Percentiles rank a stretch among this genome's conserved stretches.
Conservation (phyloP, 2,329 filamentous ascomycete genomes). For the Aspergillus oerlinghausenensis region DNA sequence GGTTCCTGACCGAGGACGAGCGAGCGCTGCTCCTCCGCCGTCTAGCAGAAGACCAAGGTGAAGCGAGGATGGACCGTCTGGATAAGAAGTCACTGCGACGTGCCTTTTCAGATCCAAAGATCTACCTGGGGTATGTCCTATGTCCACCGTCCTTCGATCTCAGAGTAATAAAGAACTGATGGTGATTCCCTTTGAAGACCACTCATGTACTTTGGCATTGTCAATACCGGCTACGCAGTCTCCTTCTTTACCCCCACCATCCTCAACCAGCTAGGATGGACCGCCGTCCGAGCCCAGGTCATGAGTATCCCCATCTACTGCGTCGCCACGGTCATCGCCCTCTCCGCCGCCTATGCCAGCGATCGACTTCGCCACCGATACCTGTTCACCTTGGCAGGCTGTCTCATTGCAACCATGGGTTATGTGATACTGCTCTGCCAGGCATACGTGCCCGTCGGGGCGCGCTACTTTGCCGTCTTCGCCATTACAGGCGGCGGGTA, state of each 20-base stretch:
- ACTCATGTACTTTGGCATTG: conserved; percentile 61
- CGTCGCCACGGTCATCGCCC: conserved; percentile 57
- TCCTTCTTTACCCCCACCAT: conserved; percentile 43
- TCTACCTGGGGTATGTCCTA: conserved; percentile 37
- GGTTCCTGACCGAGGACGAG: conserved; percentile 46
- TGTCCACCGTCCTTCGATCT: conserved; percentile 9
- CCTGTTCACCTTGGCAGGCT: conserved; percentile 50
- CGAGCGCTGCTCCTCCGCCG: conserved; percentile 40
- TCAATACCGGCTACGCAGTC: conserved; percentile 45
- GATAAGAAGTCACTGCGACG: conserved; percentile 46
- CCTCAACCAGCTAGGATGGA: conserved; percentile 51
- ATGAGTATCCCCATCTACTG: conserved; percentile 54
- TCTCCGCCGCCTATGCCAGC: conserved; percentile 47
- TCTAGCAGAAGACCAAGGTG: conserved; percentile 40
- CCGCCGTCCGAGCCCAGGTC: conserved; percentile 47
- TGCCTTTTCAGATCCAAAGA: conserved; percentile 40
- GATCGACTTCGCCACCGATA: conserved; percentile 51
- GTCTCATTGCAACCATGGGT: conserved; percentile 48
- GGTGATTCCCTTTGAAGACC: conserved; percentile 32
- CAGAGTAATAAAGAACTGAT: conserved; percentile 2
- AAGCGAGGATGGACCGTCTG: conserved; percentile 50
- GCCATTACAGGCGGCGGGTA: conserved; percentile 52
- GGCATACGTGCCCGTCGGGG: conserved; percentile 43
- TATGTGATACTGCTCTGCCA: conserved; percentile 54
- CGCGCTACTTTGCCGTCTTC: conserved; percentile 53